Conservation (phyloP, 176 grass and related monocot species). For the Areca catechu region DNA sequence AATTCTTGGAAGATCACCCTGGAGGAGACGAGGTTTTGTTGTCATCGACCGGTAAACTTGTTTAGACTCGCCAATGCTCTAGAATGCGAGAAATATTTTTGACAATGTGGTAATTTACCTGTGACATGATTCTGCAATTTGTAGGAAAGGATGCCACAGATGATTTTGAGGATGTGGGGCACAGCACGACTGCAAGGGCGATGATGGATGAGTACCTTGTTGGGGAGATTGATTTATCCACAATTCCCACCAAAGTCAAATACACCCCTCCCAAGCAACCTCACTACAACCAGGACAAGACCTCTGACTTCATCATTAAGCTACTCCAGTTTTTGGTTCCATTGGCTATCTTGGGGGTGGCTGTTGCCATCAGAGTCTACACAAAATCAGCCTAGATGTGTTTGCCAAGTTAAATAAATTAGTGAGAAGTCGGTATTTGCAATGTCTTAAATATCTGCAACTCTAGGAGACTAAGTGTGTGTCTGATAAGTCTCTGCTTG, state of each 20-base stretch:
- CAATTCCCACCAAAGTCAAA: slow-evolving; percentile 43
- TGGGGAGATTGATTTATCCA: slow-evolving; percentile 40
- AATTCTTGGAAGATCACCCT: slow-evolving; percentile 80
- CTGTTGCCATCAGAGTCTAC: slow-evolving; percentile 74
- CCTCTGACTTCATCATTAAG: slow-evolving; percentile 59
- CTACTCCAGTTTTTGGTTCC: slow-evolving; percentile 85
- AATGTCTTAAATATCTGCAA: too few species aligned
- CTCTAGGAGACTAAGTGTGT: too few species aligned
- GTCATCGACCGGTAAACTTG: slow-evolving; percentile 55
- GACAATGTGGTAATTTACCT: neutral
- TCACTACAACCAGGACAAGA: slow-evolving; percentile 85
- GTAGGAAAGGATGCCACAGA: slow-evolving; percentile 79
- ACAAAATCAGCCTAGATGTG: slow-evolving; percentile 34
- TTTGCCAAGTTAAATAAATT: too few species aligned
- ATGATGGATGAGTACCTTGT: slow-evolving; percentile 67
- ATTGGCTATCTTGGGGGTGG: slow-evolving; percentile 63
- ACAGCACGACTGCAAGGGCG: slow-evolving; percentile 60
- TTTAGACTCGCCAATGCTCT: neutral
- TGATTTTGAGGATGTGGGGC: slow-evolving; percentile 85
- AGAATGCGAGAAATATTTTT: neutral
- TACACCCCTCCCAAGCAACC: slow-evolving; percentile 78
- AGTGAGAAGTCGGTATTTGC: too few species aligned
- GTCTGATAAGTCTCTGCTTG: too few species aligned
- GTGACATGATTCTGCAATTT: neutral
- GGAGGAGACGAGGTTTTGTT: slow-evolving; percentile 77